Evolutionary conservation across 495 filamentous ascomycete species (phyloP), one percentile per base, ranked within the genome.

Genomic region (Poronia punctata): DNA sequence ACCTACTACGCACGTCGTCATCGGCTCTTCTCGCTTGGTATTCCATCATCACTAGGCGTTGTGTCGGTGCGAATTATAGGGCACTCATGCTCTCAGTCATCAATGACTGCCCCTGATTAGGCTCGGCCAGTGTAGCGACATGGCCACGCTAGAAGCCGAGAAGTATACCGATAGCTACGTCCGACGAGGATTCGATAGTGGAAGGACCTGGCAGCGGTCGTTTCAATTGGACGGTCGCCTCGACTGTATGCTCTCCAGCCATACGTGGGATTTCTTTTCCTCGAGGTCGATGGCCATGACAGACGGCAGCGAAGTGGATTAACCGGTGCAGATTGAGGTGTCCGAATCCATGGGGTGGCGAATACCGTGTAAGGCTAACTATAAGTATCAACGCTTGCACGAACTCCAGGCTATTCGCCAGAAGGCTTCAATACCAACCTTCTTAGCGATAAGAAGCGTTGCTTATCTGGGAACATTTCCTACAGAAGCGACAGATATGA

Each of bases 261-360:
- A 18, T 54, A 60, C 49, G 58, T 51, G 7, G 54, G 51, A 46
- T 64, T 56, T 35, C 66, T 65, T 52, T 64, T 65, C 51, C 67
- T 72, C 35, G 27, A 96, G 72, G 54, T 98, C 92, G 50, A 96
- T 79, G 9, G 80, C 85, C 78, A 96, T 83, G 25, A 84, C 68
- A 6, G n/a, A n/a, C n/a, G 22, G 86, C 83, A 5, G 88, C 86
- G 36, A 89, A 75, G 52, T 95, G 85, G 18, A 86, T 79, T 38
- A 93, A 68, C 61, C 90, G 85, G 59, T 93, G 93, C 55, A 90
- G 95, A 53, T 92, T 93, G 48, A 92, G 72, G 61, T 95, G 85
- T 42, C 94, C 87, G 34, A 80, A 83, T 39, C 82, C 71, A 38
- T 89, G 82, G 2, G 88, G 87, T 12, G 86, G 84, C 48, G 76